Evolutionary conservation across 108 stramenopile genomes (phyloP), one percentile per base, ranked within the genome.

Genomic region (Nannochloropsis gaditana): DNA sequence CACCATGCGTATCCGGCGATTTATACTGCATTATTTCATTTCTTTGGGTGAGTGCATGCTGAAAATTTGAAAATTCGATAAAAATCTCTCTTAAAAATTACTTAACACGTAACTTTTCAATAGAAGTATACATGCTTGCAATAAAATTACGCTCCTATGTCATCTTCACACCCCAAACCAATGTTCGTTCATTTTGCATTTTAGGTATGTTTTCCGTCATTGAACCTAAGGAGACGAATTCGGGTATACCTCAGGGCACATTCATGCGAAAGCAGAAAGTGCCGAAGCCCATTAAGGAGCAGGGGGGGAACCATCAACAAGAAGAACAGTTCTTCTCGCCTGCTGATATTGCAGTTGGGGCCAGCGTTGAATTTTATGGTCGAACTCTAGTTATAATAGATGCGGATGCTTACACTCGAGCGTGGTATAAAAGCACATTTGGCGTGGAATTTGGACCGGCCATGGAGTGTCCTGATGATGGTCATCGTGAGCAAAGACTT

Each of bases 211-310:
- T 91, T 31, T 86, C 84, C 15, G 84, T 93, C 43, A 50, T 86
- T 43, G 92, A 93, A 81, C 91, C 91, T 9, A 21, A 45, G 6
- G 42, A 86, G 42, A 21, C 41, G n/a, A 92, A 93, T 90, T 73
- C 80, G 50, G 92, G 92, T 44, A 84, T 91, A 9, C 44, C 87
- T 3, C 90, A 91, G 81, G 92, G 92, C 59, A 89, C 82, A 11
- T 90, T 92, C 47, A 87, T 93, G 84, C 91, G 92, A 80, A 86
- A 84, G 43, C 85, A 82, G 42, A 86, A 89, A 41, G 80, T 87
- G 84, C 81, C 59, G 1, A 73, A 73, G 87, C 43, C 86, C 87
- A 79, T 79, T 41, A 21, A 84, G 84, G 83, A 41, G 85, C 45
- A 42, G 44, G 45, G 42, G 44, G 83, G 82, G 81, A 15, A 19